phyloP scores from a whole-genome alignment of 768 basidiomycete species.

The Tricholoma saponaceum region DNA sequence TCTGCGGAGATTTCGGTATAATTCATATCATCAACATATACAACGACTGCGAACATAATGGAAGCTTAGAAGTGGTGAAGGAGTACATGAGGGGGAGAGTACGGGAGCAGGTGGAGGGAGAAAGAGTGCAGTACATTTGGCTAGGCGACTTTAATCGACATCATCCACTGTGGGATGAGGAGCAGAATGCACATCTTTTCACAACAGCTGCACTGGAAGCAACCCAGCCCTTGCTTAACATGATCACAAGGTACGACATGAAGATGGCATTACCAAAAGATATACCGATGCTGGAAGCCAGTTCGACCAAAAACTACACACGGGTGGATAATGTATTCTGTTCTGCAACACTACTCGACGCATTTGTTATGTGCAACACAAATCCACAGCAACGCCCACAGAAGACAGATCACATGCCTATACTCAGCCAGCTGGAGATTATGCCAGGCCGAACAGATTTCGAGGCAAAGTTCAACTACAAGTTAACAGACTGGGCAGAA shows the following conservation, averaged over 20 bases:
- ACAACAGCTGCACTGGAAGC: too few species aligned
- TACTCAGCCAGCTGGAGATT: not conserved
- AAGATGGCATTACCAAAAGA: slow-evolving; percentile 20
- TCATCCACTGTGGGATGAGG: too few species aligned
- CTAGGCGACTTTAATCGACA: too few species aligned
- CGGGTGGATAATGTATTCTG: slow-evolving; percentile 27
- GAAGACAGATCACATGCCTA: not conserved
- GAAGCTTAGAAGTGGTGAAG: too few species aligned
- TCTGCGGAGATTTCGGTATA: too few species aligned
- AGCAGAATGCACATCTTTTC: too few species aligned
- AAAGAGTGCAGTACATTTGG: not conserved
- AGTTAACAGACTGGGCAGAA: not conserved
- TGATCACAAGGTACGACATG: not conserved
- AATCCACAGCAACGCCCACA: not conserved
- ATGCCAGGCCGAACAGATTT: not conserved
- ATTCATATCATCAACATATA: too few species aligned
- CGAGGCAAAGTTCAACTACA: not conserved
- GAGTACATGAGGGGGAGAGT: not conserved
- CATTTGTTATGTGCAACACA: slow-evolving; percentile 15
- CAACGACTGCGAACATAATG: too few species aligned
- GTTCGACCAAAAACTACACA: slow-evolving; percentile 20
- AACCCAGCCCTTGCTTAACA: too few species aligned
- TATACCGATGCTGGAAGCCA: slow-evolving; percentile 20
- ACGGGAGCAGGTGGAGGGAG: not conserved
- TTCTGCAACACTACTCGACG: slow-evolving; percentile 7